phyloP scores from a whole-genome alignment of 352 stramenopile genomes.

The Phytophthora rubi region DNA sequence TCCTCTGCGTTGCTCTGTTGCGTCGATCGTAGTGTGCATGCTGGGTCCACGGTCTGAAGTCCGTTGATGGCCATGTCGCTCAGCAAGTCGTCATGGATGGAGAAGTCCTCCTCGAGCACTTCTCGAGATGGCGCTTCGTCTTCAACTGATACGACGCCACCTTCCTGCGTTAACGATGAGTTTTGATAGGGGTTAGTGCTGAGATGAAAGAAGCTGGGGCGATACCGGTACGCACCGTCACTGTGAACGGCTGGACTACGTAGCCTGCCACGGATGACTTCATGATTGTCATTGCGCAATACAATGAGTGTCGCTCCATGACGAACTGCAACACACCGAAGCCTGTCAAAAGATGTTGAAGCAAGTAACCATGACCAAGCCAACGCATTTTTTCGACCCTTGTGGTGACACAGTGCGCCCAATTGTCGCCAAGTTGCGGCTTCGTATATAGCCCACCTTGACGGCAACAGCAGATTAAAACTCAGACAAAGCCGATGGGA shows the following conservation, averaged over 20 bases:
- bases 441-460: conserved; percentile 65
- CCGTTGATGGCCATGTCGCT: conserved; percentile 49
- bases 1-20: conserved; percentile 56
- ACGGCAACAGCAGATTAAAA: conserved; percentile 16
- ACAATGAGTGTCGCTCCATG: conserved; percentile 59
- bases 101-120: conserved; percentile 42
- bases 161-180: conserved; percentile 36
- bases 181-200: conserved; percentile 1
- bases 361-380: conserved; percentile 4
- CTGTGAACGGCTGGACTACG: conserved; percentile 66
- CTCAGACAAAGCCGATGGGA: background rate
- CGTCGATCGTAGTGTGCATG: conserved; percentile 60
- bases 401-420: conserved; percentile 74
- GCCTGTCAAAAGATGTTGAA: conserved; percentile 16
- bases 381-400: conserved; percentile 34
- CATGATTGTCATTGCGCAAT: conserved; percentile 62
- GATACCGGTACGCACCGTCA: conserved; percentile 43
- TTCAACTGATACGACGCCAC: conserved; percentile 46
- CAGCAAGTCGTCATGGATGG: conserved; percentile 64
- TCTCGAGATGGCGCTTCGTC: conserved; percentile 25
- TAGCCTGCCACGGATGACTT: conserved; percentile 68
- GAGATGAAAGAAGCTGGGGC: background rate
- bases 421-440: conserved; percentile 66
- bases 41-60: conserved; percentile 49
- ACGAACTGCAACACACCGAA: conserved; percentile 50